Evolutionary conservation across 805 yeast species (phyloP).

Genomic region (Saccharomycopsis capsularis): DNA sequence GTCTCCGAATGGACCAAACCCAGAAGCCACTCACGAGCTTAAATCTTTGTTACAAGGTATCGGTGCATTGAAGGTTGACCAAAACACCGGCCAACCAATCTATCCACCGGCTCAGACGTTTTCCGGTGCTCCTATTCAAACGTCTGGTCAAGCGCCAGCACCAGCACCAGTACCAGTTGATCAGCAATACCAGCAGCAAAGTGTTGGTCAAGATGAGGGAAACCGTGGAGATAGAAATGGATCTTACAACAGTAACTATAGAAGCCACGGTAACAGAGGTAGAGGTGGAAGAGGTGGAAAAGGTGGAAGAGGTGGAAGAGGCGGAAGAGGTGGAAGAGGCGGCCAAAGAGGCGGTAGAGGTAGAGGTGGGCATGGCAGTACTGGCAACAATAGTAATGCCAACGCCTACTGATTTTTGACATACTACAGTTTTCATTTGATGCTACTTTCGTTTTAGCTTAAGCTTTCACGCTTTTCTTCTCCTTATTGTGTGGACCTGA

Average conservation of each 20-base stretch:
- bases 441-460: no score
- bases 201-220: not conserved
- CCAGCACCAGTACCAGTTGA: not conserved
- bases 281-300: conserved; percentile 22
- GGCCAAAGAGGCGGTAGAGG: conserved; percentile 15
- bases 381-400: not conserved
- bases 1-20: not conserved
- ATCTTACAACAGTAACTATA: not conserved
- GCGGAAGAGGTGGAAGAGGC: conserved; percentile 18
- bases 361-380: conserved; percentile 18
- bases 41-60: conserved; percentile 10
- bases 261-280: conserved; percentile 14
- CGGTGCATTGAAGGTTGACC: conserved; percentile 3
- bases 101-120: conserved; percentile 1
- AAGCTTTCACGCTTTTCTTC: no score
- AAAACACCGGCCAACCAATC: not conserved
- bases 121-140: conserved; percentile 18
- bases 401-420: no score
- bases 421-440: no score
- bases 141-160: conserved; percentile 4
- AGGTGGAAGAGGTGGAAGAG: conserved; percentile 24
- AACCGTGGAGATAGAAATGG: not conserved
- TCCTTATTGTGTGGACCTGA: no score
- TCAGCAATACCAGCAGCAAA: not conserved
- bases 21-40: conserved; percentile 13